A percentile compares a stretch with the other conserved stretches of the same genome.
These are phyloP conservation scores for Cystobasidium ongulense DNA, from an alignment of 768 basidiomycete genomes.

Conservation along the genomic window DNA sequence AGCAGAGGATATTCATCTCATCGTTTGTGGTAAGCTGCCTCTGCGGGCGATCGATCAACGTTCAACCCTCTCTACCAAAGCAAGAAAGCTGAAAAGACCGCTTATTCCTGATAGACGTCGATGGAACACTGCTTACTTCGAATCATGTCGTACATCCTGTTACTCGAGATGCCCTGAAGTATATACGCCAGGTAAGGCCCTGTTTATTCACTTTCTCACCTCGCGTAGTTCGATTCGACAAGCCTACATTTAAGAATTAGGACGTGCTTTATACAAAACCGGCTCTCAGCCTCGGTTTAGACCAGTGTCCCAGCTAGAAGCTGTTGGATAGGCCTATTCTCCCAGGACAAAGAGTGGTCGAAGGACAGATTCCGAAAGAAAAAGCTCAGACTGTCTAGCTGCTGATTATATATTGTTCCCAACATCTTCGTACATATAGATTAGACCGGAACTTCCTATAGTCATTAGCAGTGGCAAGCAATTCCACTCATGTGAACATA, in stretches of 20 bases:
- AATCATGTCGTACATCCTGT: conserved; percentile 21
- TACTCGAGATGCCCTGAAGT: conserved; percentile 14
- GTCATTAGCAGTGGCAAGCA: conserved; percentile 24
- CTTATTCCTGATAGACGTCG: not conserved
- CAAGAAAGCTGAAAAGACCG: not conserved
- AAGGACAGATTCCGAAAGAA: too few relatives aligned
- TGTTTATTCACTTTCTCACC: not conserved
- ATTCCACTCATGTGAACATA: conserved; percentile 9
- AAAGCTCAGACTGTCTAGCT: not conserved
- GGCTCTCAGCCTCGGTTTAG: too few relatives aligned
- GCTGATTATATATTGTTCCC: too few relatives aligned
- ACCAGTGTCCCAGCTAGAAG: not conserved
- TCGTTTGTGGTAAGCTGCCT: conserved; percentile 17
- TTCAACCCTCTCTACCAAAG: not conserved
- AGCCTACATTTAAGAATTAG: too few relatives aligned
- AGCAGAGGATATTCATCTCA: conserved; percentile 22
- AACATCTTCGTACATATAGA: not conserved
- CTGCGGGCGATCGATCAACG: not conserved
- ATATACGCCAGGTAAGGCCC: conserved; percentile 21
- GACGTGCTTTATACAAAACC: too few relatives aligned
- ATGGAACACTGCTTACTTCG: conserved; percentile 22
- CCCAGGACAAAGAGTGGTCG: not conserved
- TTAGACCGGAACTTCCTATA: conserved; percentile 17
- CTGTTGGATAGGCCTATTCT: not conserved
- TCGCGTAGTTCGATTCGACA: not conserved